Base-by-base conservation (phyloP, 2,329 filamentous ascomycete species). In the Diaporthe aspalathi region DNA sequence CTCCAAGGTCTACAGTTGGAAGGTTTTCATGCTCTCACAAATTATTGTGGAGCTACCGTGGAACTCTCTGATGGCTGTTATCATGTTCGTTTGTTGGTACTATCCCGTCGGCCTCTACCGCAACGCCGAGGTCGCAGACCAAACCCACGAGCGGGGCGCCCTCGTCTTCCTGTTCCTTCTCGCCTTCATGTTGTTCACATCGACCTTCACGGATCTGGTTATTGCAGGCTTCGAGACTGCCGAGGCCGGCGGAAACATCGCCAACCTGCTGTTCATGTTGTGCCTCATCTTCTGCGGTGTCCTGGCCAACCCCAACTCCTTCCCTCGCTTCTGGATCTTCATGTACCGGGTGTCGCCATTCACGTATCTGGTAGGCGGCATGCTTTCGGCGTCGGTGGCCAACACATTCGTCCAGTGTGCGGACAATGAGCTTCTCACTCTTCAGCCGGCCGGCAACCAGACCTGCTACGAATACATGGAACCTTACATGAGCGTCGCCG, bases 261-360 rank as follows among this genome's bases (percentile, higher is more conserved):
- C 90, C 45, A 90, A 91, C 56, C 76, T 93, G 57, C 78, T 90
- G 72, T 92, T 93, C 80, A 88, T 88, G 67, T 81, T 93, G 69
- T 87, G 84, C 35, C 82, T 93, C 24, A 84, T 91, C 73, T 93
- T 93, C 85, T 91, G 89, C 74, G 83, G 81, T 81, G 89, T 94
- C 32, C 83, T 94, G 71, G 89, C 89, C 1, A 79, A 84, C 2
- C 90, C 90, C 0, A 76, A 79, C 0, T 80, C 82, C 1, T 85
- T 94, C 53, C 91, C 92, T 0, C 83, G 87, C 2, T 93, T 93
- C 84, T 94, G 92, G 92, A 89, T 90, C 75, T 92, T 90, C 82
- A 90, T 92, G 88, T 93, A 93, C 80, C 87, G 90, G 47, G 81
- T 92, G 52, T 92, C 89, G 0, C 92, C 92, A 0, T 90, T 95